A percentile compares a stretch with the other conserved stretches of the same genome.
These are phyloP conservation scores for Talaromyces amestolkiae DNA, from an alignment of 2,329 filamentous ascomycete species.

Conservation along the genomic window DNA sequence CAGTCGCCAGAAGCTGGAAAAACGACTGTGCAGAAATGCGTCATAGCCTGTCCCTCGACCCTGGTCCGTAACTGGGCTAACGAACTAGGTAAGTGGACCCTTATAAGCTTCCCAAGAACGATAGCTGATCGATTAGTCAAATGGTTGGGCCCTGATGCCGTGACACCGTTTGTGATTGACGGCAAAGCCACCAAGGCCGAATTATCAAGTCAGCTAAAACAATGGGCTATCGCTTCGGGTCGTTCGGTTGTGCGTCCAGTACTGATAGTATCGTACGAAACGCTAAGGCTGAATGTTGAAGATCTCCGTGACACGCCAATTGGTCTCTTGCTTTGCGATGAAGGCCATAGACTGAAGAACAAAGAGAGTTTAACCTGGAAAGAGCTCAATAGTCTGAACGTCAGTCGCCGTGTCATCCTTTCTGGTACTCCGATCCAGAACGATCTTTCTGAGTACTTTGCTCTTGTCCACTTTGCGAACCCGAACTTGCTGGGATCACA, in stretches of 20 bases:
- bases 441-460: slow-evolving; percentile 96
- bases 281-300: slow-evolving; percentile 83
- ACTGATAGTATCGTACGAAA: slow-evolving; percentile 97
- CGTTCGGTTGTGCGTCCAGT: slow-evolving; percentile 85
- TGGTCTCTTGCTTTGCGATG: slow-evolving; percentile 89
- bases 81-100: slow-evolving; percentile 58
- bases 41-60: slow-evolving; percentile 95
- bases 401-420: slow-evolving; percentile 85
- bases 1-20: slow-evolving; percentile 96
- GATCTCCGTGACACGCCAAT: slow-evolving; percentile 88
- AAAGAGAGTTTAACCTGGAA: slow-evolving; percentile 94
- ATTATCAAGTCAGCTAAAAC: slow-evolving; percentile 80
- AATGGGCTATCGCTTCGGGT: slow-evolving; percentile 93
- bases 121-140: slow-evolving; percentile 56
- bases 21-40: slow-evolving; percentile 88
- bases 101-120: not conserved
- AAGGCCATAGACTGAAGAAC: slow-evolving; percentile 95
- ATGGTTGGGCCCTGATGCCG: slow-evolving; percentile 89
- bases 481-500: slow-evolving; percentile 86
- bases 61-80: slow-evolving; percentile 98
- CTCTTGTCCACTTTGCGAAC: slow-evolving; percentile 93
- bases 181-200: slow-evolving; percentile 96
- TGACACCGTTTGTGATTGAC: slow-evolving; percentile 92
- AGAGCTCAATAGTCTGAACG: slow-evolving; percentile 84
- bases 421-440: slow-evolving; percentile 98